Percentiles rank a stretch among this genome's conserved stretches.
phyloP scores from a whole-genome alignment of 306 rosid species.

The Parietaria judaica region DNA sequence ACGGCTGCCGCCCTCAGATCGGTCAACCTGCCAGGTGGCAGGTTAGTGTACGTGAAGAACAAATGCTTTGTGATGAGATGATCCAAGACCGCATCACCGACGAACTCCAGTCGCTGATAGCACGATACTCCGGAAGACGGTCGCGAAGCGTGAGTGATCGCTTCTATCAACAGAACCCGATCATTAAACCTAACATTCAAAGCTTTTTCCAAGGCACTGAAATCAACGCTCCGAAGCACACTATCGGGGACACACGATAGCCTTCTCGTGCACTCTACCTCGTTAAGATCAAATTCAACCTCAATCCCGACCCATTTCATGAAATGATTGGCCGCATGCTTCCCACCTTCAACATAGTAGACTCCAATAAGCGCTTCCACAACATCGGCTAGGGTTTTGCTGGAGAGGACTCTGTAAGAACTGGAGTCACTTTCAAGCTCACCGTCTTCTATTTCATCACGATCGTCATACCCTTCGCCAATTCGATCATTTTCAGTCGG shows the following conservation, averaged over 20 bases:
- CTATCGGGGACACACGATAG: constrained; percentile 60
- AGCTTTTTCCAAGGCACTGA: constrained; percentile 70
- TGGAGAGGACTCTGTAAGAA: constrained; percentile 88
- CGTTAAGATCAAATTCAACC: constrained; percentile 72
- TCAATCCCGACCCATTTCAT: constrained; percentile 97
- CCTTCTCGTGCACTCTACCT: constrained; percentile 45
- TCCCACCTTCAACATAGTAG: constrained; percentile 92
- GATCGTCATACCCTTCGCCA: constrained; percentile 42
- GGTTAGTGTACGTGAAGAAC: constrained; percentile 86
- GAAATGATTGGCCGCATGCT: constrained; percentile 78
- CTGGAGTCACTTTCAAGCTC: constrained; percentile 91
- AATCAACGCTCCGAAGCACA: constrained; percentile 65
- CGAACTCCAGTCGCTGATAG: constrained; percentile 96
- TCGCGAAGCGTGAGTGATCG: constrained; percentile 96
- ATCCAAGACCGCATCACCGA: constrained; percentile 95
- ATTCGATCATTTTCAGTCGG: constrained; percentile 23
- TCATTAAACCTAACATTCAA: constrained; percentile 59
- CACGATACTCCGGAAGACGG: constrained; percentile 97
- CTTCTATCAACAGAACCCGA: constrained; percentile 75
- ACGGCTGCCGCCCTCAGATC: constrained; percentile 99
- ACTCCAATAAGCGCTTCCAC: constrained; percentile 95
- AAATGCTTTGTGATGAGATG: constrained; percentile 92
- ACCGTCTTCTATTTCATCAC: constrained; percentile 85
- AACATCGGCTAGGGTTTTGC: constrained; percentile 99
- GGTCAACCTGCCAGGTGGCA: constrained; percentile 95